phyloP scores from a whole-genome alignment of 345 rosid genomes.

The Citrus cavaleriei region DNA sequence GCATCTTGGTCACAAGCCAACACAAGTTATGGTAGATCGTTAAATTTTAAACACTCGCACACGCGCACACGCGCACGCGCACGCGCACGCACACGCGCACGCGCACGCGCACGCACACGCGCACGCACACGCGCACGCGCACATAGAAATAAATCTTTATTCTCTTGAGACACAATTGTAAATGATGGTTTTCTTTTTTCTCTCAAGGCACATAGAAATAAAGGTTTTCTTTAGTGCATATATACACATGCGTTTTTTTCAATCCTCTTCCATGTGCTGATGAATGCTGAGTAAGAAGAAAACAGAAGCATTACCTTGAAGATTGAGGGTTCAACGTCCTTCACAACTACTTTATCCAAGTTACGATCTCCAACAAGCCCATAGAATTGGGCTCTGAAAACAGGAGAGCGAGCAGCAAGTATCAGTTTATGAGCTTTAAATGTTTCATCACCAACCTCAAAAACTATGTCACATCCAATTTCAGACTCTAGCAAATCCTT shows the following conservation, averaged over 20 bases:
- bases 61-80: too few species aligned
- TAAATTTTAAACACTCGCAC: neutral
- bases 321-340: constrained; percentile 79
- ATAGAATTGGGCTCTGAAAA: constrained; percentile 88
- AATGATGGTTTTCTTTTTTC: neutral
- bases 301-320: constrained; percentile 59
- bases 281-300: neutral
- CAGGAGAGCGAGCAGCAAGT: constrained; percentile 92
- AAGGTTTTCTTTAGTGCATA: neutral
- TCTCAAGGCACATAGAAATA: neutral
- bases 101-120: too few species aligned
- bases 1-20: neutral
- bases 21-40: neutral
- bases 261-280: neutral
- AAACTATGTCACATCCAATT: constrained; percentile 68
- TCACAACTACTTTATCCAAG: constrained; percentile 45
- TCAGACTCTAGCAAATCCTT: constrained; percentile 71
- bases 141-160: neutral
- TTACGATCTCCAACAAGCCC: constrained; percentile 79
- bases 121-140: too few species aligned
- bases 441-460: constrained; percentile 73
- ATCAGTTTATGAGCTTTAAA: constrained; percentile 84
- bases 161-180: neutral
- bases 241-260: neutral
- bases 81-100: too few species aligned